Conservation (phyloP, 148 eudicot species). For the Silene uniflora region DNA sequence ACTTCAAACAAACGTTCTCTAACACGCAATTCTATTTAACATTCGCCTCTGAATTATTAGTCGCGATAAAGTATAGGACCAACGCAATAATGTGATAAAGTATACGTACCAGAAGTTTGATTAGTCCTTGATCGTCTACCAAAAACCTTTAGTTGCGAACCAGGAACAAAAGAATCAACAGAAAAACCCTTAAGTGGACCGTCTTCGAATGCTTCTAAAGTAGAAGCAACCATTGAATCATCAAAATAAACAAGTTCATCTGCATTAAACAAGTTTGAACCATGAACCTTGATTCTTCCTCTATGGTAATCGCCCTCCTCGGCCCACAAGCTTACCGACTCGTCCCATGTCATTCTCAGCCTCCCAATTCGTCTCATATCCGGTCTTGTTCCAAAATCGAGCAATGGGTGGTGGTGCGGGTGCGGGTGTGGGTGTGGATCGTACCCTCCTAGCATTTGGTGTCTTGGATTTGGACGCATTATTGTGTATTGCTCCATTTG, state of each 20-base stretch:
- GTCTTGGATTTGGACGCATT: slow-evolving; percentile 33
- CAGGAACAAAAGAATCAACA: slow-evolving; percentile 64
- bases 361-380: slow-evolving; percentile 60
- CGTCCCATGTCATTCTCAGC: slow-evolving; percentile 81
- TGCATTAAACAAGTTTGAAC: slow-evolving; percentile 55
- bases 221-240: slow-evolving; percentile 71
- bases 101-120: background rate
- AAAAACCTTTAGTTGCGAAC: slow-evolving; percentile 76
- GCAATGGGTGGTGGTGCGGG: slow-evolving; percentile 12
- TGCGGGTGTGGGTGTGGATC: slow-evolving; percentile 20
- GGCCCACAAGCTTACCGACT: slow-evolving; percentile 70
- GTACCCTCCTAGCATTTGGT: slow-evolving; percentile 36
- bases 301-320: slow-evolving; percentile 66
- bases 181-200: slow-evolving; percentile 67
- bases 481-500: slow-evolving; percentile 33
- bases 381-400: background rate
- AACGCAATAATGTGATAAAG: slow-evolving; percentile 16
- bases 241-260: slow-evolving; percentile 70
- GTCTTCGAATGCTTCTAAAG: slow-evolving; percentile 66
- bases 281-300: slow-evolving; percentile 55
- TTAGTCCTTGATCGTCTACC: slow-evolving; percentile 48
- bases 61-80: background rate
- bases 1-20: too few relatives aligned
- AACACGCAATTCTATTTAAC: too few relatives aligned
- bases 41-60: too few relatives aligned